These are phyloP conservation scores for Penicillium chermesinum DNA, from an alignment of 495 filamentous ascomycete genomes.

Conservation along the genomic window DNA sequence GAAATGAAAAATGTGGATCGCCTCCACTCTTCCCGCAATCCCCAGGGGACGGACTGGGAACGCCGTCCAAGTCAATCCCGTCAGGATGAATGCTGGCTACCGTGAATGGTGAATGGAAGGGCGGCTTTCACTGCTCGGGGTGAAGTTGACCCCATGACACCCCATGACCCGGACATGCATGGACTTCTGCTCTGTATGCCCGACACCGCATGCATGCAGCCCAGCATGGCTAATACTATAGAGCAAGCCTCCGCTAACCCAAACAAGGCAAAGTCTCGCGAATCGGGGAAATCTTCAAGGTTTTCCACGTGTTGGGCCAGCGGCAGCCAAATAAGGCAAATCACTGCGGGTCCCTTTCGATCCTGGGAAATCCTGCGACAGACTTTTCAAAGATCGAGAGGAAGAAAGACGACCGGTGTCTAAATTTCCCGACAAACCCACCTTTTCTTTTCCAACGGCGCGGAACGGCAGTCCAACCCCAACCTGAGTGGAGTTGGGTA, in stretches of 20 bases:
- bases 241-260: no score
- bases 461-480: constrained; percentile 18
- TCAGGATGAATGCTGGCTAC: no score
- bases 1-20: not conserved
- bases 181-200: no score
- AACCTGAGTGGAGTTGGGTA: constrained; percentile 14
- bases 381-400: not conserved
- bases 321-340: not conserved
- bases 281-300: not conserved
- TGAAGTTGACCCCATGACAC: no score
- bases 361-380: not conserved
- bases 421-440: constrained; percentile 10
- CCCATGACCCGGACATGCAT: no score
- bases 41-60: no score
- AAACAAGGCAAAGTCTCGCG: not conserved
- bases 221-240: no score
- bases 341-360: not conserved
- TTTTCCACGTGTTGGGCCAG: not conserved
- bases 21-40: not conserved
- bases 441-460: constrained; percentile 22
- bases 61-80: not conserved
- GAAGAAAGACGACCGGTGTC: not conserved
- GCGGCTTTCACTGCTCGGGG: no score
- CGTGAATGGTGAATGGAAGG: no score
- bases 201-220: no score